A percentile compares a stretch with the other conserved stretches of the same genome.
phyloP scores from a whole-genome alignment of 805 yeast genomes.

The Monosporozyma solicola region DNA sequence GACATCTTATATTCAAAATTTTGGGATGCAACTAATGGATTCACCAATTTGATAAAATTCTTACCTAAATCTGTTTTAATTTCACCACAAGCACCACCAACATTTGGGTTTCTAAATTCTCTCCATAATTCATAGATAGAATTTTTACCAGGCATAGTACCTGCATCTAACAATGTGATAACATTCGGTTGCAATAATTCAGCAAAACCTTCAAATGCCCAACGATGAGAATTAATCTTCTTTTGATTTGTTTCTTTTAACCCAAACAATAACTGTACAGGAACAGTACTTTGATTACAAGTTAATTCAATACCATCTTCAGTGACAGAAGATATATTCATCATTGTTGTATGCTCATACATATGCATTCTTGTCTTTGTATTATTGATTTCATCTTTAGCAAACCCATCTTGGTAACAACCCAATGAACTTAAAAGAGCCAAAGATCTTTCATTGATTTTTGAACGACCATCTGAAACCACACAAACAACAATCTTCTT shows the following conservation, averaged over 20 bases:
- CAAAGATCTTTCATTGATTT: conserved; percentile 68
- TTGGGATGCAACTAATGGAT: conserved; percentile 93
- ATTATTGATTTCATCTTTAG: conserved; percentile 82
- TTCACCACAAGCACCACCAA: conserved; percentile 98
- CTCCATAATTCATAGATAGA: conserved; percentile 87
- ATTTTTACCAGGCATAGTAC: conserved; percentile 81
- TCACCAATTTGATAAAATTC: conserved; percentile 44
- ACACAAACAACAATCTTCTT: conserved; percentile 84
- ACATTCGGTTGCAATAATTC: conserved; percentile 74
- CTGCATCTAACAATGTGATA: conserved; percentile 82
- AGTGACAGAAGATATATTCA: conserved; percentile 64
- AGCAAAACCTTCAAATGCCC: conserved; percentile 93
- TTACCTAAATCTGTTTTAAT: conserved; percentile 78
- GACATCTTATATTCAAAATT: conserved; percentile 96
- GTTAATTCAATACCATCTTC: conserved; percentile 54
- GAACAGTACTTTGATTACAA: conserved; percentile 45
- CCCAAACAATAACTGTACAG: conserved; percentile 84
- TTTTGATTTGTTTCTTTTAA: conserved; percentile 81
- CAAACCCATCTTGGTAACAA: conserved; percentile 90
- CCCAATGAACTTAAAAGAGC: conserved; percentile 82
- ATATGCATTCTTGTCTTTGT: conserved; percentile 76
- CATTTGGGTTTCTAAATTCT: conserved; percentile 65
- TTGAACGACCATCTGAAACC: conserved; percentile 86
- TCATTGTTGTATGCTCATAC: conserved; percentile 88
- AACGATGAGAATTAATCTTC: conserved; percentile 90